Evolutionary conservation across 495 filamentous ascomycete species (phyloP), one percentile per base, ranked within the genome.

Genomic region (Ramalina peruviana): DNA sequence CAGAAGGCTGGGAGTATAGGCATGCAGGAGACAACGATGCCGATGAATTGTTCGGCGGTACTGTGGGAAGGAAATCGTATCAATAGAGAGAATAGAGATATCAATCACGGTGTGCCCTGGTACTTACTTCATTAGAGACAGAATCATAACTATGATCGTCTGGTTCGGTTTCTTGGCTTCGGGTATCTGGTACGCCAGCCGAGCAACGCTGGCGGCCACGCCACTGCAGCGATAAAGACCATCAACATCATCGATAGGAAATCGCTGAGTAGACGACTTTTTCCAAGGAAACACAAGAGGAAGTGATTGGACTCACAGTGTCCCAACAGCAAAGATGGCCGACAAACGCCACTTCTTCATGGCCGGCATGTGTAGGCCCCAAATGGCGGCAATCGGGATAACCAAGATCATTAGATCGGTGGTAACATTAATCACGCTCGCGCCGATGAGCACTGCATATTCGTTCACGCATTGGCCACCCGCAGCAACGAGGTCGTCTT

Each of bases 391-490:
- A 26, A 79, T 68, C 0, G 75, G 75, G 33, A 77, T 73, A 13
- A 71, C 53, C 17, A 79, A 51, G 27, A 78, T 76, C 2, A 65
- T 63, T 7, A 78, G 41, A 48, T 79, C 75, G 23, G 72, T 73
- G 5, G 70, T 41, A 27, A 74, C 71, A 49, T 79, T 75, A 62
- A 77, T 69, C 16, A 65, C 60, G 2, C 69, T 65, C 48, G 75
- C 73, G 16, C 67, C 67, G 54, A 75, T 74, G 61, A 75, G 68
- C 3, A 74, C 58, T 1, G 64, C 66, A 40, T 67, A 62, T 43
- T 59, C 60, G 40, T 61, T 62, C 42, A 75, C 41, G 48, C 72
- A 74, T 26, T 50, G 21, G 36, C 55, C 39, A 2, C 50, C 54
- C 36, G 26, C 36, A 16, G 46, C 56, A 50, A 68, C 10, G 62